phyloP scores from a whole-genome alignment of 495 filamentous ascomycete genomes.

The Durotheca rogersii region DNA sequence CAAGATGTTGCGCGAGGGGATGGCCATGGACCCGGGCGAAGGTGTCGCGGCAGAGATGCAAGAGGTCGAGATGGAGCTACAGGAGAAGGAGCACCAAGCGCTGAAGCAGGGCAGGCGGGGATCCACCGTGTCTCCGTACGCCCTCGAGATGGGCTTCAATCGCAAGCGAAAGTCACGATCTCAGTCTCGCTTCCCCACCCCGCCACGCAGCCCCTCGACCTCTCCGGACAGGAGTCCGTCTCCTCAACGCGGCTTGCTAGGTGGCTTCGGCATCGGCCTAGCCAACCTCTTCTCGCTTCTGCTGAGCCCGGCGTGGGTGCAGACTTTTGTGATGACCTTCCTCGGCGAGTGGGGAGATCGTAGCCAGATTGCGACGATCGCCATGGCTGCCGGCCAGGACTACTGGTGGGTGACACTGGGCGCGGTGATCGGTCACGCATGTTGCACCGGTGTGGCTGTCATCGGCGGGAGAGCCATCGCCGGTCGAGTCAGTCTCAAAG shows the following conservation, averaged over 20 bases:
- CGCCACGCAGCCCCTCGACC: constrained; percentile 59
- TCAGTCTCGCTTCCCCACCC: constrained; percentile 60
- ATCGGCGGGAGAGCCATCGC: constrained; percentile 90
- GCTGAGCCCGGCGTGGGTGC: constrained; percentile 94
- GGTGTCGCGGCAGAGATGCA: constrained; percentile 94
- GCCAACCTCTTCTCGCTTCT: constrained; percentile 86
- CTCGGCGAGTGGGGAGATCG: constrained; percentile 97
- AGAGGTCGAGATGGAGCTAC: constrained; percentile 91
- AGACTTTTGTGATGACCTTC: constrained; percentile 99
- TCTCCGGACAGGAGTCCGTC: constrained; percentile 55
- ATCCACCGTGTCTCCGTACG: constrained; percentile 62
- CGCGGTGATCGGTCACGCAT: constrained; percentile 79
- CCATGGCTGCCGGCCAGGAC: constrained; percentile 97
- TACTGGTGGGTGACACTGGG: constrained; percentile 99
- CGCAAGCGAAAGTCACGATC: constrained; percentile 57
- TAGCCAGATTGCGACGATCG: constrained; percentile 97
- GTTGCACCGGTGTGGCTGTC: constrained; percentile 92
- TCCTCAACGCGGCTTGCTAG: constrained; percentile 42
- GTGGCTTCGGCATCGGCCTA: constrained; percentile 57
- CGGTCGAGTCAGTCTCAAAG: constrained; percentile 89
- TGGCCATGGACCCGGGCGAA: constrained; percentile 81
- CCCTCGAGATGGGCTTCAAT: constrained; percentile 62
- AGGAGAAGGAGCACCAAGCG: constrained; percentile 82
- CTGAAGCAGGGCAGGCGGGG: constrained; percentile 54
- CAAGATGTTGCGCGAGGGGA: constrained; percentile 82